A percentile compares a stretch with the other conserved stretches of the same genome.
Conservation (phyloP, 2,329 filamentous ascomycete species). For the Hypoxylon sp. region DNA sequence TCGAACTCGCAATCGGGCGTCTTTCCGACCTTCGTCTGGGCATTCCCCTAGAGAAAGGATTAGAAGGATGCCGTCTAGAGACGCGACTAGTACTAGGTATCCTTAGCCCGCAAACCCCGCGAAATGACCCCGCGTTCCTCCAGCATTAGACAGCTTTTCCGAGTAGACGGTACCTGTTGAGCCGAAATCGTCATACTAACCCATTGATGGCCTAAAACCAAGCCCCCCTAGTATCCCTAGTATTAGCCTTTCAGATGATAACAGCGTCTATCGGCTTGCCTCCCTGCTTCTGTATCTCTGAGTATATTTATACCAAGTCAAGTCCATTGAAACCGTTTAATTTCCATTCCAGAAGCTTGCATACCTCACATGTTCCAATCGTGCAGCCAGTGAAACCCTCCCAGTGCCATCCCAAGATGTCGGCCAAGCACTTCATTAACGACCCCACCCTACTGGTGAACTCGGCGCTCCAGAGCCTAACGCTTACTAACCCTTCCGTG, state of each 20-base stretch:
- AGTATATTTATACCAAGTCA: slow-evolving; percentile 17
- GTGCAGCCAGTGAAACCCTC: slow-evolving; percentile 18
- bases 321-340: slow-evolving; percentile 4
- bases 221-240: too few species aligned
- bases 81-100: slow-evolving; percentile 16
- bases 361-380: slow-evolving; percentile 6
- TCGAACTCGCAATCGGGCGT: slow-evolving; percentile 11
- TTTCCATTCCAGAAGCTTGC: slow-evolving; percentile 3
- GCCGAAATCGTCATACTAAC: slow-evolving; percentile 26
- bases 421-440: slow-evolving; percentile 89
- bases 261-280: background rate
- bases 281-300: slow-evolving; percentile 15
- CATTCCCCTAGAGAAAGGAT: slow-evolving; percentile 17
- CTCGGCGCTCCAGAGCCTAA: slow-evolving; percentile 81
- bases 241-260: slow-evolving; percentile 6
- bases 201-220: slow-evolving; percentile 14
- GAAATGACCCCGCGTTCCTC: slow-evolving; percentile 32
- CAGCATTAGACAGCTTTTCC: slow-evolving; percentile 22
- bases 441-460: slow-evolving; percentile 84
- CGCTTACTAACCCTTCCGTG: slow-evolving; percentile 86
- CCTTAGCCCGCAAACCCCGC: slow-evolving; percentile 26
- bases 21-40: slow-evolving; percentile 19
- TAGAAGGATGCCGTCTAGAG: slow-evolving; percentile 26
- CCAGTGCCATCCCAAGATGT: slow-evolving; percentile 55
- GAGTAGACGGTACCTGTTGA: slow-evolving; percentile 19